Percentiles rank a stretch among this genome's conserved stretches.
Conservation (phyloP, 2,329 filamentous ascomycete species). For the Bretziella fagacearum region DNA sequence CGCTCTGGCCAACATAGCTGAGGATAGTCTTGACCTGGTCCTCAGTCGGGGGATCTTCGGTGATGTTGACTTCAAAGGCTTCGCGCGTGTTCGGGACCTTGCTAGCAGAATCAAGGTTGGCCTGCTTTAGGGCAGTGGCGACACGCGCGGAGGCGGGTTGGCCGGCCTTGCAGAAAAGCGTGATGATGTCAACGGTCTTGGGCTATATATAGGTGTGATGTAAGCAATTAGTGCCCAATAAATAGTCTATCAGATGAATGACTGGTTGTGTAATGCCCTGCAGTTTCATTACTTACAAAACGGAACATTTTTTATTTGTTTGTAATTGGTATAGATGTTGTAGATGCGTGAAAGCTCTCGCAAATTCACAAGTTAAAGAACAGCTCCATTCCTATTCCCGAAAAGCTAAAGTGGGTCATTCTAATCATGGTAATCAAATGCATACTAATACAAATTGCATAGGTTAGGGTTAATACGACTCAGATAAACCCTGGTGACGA, state of each 20-base stretch:
- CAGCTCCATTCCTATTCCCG: no score
- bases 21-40: slow-evolving; percentile 74
- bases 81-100: slow-evolving; percentile 26
- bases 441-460: no score
- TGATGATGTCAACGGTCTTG: slow-evolving; percentile 78
- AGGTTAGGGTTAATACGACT: no score
- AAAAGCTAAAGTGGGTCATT: no score
- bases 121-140: slow-evolving; percentile 54
- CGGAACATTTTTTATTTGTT: slow-evolving; percentile 27
- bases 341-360: not conserved
- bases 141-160: slow-evolving; percentile 56
- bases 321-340: not conserved
- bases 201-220: slow-evolving; percentile 30
- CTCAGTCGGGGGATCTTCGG: slow-evolving; percentile 59
- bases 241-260: not conserved
- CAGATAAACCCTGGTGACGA: no score
- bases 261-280: no score
- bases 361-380: not conserved
- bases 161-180: slow-evolving; percentile 80
- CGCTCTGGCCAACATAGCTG: slow-evolving; percentile 55
- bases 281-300: slow-evolving; percentile 31
- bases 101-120: slow-evolving; percentile 37
- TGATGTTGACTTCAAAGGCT: slow-evolving; percentile 76
- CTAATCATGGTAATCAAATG: no score
- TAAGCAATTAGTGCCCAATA: slow-evolving; percentile 8